Percentiles rank a stretch among this genome's conserved stretches.
Evolutionary conservation across 1,284 basidiomycete genomes (phyloP).

Genomic region (Papiliotrema fonsecae): DNA sequence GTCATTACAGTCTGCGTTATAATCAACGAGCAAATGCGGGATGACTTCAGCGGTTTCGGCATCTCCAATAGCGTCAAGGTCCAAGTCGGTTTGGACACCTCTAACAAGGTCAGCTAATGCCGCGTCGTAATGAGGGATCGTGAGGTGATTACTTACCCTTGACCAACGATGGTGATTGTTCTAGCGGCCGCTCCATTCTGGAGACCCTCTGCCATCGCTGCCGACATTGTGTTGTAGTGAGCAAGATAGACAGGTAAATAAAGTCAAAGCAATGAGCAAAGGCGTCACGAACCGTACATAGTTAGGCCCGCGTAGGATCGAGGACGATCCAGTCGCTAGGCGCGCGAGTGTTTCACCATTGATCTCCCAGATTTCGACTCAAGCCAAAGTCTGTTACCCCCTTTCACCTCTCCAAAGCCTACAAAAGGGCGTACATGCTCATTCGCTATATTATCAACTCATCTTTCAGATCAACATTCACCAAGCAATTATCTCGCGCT

Average conservation of each 20-base stretch:
- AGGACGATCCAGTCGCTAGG: too few relatives aligned
- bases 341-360: too few relatives aligned
- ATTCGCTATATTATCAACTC: too few relatives aligned
- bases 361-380: too few relatives aligned
- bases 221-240: neutral
- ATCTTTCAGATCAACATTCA: neutral
- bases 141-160: constrained; percentile 19
- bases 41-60: constrained; percentile 41
- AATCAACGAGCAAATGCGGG: constrained; percentile 41
- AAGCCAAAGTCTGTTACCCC: too few relatives aligned
- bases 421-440: constrained; percentile 14
- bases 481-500: neutral
- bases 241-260: too few relatives aligned
- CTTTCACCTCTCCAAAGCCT: too few relatives aligned
- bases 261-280: too few relatives aligned
- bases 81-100: constrained; percentile 45
- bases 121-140: neutral
- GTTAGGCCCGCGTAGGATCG: too few relatives aligned
- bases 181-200: neutral
- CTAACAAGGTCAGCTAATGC: constrained; percentile 7
- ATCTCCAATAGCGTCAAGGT: constrained; percentile 44
- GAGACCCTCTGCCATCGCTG: neutral
- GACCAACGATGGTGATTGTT: constrained; percentile 30
- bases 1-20: constrained; percentile 44
- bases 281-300: too few relatives aligned